Evolutionary conservation across 805 yeast genomes (phyloP).

Genomic region (Candida hungchunana): DNA sequence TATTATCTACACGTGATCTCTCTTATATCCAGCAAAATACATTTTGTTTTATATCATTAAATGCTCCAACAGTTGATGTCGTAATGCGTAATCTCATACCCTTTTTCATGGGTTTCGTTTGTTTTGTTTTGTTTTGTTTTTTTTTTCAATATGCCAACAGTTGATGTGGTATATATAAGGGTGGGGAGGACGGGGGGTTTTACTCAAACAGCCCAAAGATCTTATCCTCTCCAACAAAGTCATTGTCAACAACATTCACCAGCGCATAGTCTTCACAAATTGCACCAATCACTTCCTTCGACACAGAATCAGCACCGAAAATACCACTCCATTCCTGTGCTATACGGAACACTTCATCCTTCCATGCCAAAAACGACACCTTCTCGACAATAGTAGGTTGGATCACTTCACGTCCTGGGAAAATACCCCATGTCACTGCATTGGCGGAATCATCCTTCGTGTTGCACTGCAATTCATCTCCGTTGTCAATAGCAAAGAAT

Average conservation of each 20-base stretch:
- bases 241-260: constrained; percentile 88
- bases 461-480: constrained; percentile 59
- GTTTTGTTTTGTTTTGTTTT: too few species aligned
- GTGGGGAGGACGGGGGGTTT: constrained; percentile 1
- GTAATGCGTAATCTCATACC: background rate
- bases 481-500: constrained; percentile 68
- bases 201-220: constrained; percentile 50
- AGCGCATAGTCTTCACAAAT: constrained; percentile 58
- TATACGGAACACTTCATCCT: constrained; percentile 86
- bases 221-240: constrained; percentile 55
- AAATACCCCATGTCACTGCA: constrained; percentile 98
- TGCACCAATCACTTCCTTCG: constrained; percentile 37
- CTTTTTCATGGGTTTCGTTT: constrained; percentile 4
- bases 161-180: constrained; percentile 8
- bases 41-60: too few species aligned
- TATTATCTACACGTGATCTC: constrained; percentile 17
- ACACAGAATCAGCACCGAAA: constrained; percentile 34
- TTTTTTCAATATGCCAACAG: constrained; percentile 14
- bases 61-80: too few species aligned
- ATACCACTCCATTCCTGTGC: constrained; percentile 74
- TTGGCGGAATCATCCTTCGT: constrained; percentile 69
- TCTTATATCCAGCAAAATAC: too few species aligned
- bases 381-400: constrained; percentile 96
- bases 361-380: constrained; percentile 93
- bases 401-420: constrained; percentile 90